Conservation (phyloP, 768 basidiomycete species). For the Trichaptum fuscoviolaceum region DNA sequence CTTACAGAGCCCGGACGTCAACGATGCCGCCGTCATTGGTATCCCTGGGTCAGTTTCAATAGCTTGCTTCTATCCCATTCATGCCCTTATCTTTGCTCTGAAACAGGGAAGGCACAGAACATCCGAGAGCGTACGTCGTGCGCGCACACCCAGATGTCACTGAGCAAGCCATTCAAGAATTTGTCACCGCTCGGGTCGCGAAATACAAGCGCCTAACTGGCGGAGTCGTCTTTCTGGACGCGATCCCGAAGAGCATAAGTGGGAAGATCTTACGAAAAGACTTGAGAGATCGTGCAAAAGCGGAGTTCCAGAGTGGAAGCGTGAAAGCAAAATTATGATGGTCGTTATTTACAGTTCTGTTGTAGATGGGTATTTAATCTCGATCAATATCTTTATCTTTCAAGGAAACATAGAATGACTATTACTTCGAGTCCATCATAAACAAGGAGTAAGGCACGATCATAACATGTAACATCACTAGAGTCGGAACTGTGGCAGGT, state of each 20-base stretch:
- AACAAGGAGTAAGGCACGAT: background rate
- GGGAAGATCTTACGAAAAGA: slow-evolving; percentile 18
- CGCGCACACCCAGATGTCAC: slow-evolving; percentile 1
- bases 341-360: background rate
- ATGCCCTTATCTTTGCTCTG: background rate
- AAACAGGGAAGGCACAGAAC: slow-evolving; percentile 12
- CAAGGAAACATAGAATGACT: background rate
- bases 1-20: slow-evolving; percentile 22
- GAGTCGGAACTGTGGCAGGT: background rate
- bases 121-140: slow-evolving; percentile 17
- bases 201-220: slow-evolving; percentile 13
- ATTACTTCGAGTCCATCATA: background rate
- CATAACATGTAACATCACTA: background rate
- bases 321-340: background rate
- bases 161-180: slow-evolving; percentile 12
- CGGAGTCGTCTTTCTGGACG: slow-evolving; percentile 10
- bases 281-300: slow-evolving; percentile 11
- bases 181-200: slow-evolving; percentile 12
- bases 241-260: slow-evolving; percentile 13
- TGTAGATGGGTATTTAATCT: background rate
- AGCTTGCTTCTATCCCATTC: slow-evolving; percentile 52
- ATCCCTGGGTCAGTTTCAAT: slow-evolving; percentile 9
- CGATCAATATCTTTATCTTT: background rate
- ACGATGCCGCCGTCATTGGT: slow-evolving; percentile 26
- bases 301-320: background rate